Base-by-base conservation (phyloP, 257 asterid genomes). In the Solanum chilense region DNA sequence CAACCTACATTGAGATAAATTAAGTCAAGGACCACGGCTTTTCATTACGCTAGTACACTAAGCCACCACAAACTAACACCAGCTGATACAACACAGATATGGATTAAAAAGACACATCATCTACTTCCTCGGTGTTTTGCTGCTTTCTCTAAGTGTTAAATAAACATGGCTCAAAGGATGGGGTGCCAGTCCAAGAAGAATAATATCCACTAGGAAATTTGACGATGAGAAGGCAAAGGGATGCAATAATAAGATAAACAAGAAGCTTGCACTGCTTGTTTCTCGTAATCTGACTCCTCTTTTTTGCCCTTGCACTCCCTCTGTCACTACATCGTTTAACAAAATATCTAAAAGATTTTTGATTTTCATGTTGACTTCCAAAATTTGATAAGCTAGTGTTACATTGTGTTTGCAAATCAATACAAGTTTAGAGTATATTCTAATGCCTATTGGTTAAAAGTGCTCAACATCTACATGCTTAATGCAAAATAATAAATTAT, bases 1-100 rank as follows among this genome's bases (percentile, higher is more conserved):
- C 99, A 89, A 97, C 99, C 99, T 96, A 91, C 88, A 89, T 18
- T 68, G 71, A 74, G 85, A 88, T 33, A 85, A 82, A 60, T 69
- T 66, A 78, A 84, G 47, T 81, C 42, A 60, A 49, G 81, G 29
- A 58, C 87, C 85, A 45, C 37, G 29, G 56, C 29, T 85, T 70
- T 87, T 18, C 45, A 60, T 23, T 69, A 23, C 2, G 73, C 73
- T 62, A 71, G 42, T 49, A 52, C 44, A 20, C 20, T 81, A 49
- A 31, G 70, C 7, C 45, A 49, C 70, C 5, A 8, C 69, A 31
- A 49, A 20, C 41, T 49, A 49, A 81, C 31, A 81, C 85, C 85
- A 49, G 29, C 31, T 49, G 70, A 49, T 29, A 49, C 85, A 81
- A 20, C 70, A 47, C 27, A 80, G 20, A 80, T 11, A 76, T 76